Evolutionary conservation across 805 yeast genomes (phyloP), one percentile per base, ranked within the genome.

Genomic region (Kodamaea hsintzibuensis): DNA sequence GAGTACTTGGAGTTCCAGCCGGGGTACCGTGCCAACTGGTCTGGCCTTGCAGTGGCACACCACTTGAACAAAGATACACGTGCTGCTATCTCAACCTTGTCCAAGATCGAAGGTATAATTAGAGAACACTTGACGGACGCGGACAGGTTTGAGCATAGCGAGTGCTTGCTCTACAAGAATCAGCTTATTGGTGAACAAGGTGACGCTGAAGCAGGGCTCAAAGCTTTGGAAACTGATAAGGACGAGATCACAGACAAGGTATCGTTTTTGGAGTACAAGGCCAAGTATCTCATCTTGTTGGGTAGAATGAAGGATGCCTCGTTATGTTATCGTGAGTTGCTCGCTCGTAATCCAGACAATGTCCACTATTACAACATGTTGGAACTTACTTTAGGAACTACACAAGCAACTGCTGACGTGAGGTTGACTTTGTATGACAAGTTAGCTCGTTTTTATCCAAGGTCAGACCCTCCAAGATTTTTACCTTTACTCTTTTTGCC

Each of bases 1-100:
- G 77, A 78, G 39, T 85, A 84, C 62, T 78, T 95, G 69, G 89
- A 87, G 62, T 79, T 81, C 22, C 86, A 82, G 61, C 84, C 95
- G 9, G 96, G 96, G 0, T 89, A 83, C 66, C 81, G 97, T 59
- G 91, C 93, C 57, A 89, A 90, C 65, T 92, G 97, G 97, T 88
- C 96, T 1, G 86, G 87, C 0, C 78, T 88, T 50, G 97, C 96
- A 1, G 79, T 91, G 43, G 96, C 98, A 0, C 90, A 88, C 65
- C 89, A 89, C 68, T 76, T 92, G 65, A 82, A 82, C 66, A 80
- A 82, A 22, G 89, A 91, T 63, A 81, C 78, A 63, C 76, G 74
- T 38, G 82, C 82, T 19, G 93, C 97, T 6, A 85, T 86, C 53
- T 81, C 81, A 53, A 88, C 93, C 1, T 78, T 92, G 61, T 65